A percentile compares a stretch with the other conserved stretches of the same genome.
These are phyloP conservation scores for Emmonsiellopsis sp. DNA, from an alignment of 2,329 filamentous ascomycete genomes.

Conservation along the genomic window DNA sequence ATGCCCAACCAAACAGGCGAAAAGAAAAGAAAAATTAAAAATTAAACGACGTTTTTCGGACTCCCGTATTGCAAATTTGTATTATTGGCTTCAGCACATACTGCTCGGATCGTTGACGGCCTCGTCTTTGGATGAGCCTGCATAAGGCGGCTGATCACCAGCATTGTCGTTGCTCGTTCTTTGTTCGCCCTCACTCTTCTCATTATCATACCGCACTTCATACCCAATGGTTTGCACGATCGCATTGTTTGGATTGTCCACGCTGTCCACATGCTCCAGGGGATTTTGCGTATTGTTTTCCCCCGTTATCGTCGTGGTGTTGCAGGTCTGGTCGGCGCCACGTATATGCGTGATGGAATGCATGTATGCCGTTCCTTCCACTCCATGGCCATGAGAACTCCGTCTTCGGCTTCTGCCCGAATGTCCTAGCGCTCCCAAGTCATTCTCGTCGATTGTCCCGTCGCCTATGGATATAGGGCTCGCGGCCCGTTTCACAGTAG, in stretches of 20 bases:
- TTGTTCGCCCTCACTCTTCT: conserved; percentile 9
- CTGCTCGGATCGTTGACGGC: too few species aligned
- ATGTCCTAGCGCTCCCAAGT: background rate
- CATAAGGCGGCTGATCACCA: background rate
- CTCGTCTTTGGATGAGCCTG: background rate
- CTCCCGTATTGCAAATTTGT: too few species aligned
- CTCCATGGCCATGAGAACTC: too few species aligned
- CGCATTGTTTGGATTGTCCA: conserved; percentile 14
- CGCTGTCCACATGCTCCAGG: conserved; percentile 8
- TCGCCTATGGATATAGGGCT: too few species aligned
- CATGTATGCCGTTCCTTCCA: background rate
- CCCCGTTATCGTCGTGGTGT: background rate
- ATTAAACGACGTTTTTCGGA: too few species aligned
- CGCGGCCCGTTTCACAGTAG: too few species aligned
- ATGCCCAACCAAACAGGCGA: too few species aligned
- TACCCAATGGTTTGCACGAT: conserved; percentile 18
- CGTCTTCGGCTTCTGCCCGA: too few species aligned
- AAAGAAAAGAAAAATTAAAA: too few species aligned
- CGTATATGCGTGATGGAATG: background rate
- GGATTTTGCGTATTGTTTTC: background rate
- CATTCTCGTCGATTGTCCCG: background rate
- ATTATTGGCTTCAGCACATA: too few species aligned
- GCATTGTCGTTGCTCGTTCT: background rate
- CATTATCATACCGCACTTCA: conserved; percentile 15
- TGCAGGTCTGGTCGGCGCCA: background rate